Evolutionary conservation across 805 yeast genomes (phyloP).

Genomic region (Saccharomycopsis olivae): DNA sequence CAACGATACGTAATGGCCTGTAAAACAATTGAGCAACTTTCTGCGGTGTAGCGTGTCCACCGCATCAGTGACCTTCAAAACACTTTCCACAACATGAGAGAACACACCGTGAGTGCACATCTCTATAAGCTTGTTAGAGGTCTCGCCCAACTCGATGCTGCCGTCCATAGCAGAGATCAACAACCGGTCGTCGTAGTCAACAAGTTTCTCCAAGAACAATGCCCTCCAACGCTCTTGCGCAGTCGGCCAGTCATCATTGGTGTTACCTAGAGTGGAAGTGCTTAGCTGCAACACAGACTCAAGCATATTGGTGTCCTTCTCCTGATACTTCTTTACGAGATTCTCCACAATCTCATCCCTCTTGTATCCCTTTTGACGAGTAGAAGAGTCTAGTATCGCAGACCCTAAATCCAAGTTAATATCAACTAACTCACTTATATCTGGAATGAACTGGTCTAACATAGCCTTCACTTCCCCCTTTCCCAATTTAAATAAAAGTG

Average conservation of each 20-base stretch:
- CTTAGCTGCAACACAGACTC: conserved; percentile 59
- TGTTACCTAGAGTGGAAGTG: conserved; percentile 68
- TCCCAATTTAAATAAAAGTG: conserved; percentile 53
- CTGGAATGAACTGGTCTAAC: conserved; percentile 56
- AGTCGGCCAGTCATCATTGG: conserved; percentile 85
- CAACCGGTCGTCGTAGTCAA: conserved; percentile 55
- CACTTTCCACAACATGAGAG: conserved; percentile 75
- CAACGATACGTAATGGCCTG: conserved; percentile 45
- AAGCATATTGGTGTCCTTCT: conserved; percentile 23
- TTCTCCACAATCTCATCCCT: conserved; percentile 47
- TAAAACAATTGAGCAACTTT: conserved; percentile 54
- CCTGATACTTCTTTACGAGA: conserved; percentile 33
- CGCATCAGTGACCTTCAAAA: conserved; percentile 37
- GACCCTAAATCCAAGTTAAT: conserved; percentile 64
- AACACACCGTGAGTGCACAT: conserved; percentile 87
- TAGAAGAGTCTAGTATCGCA: conserved; percentile 56
- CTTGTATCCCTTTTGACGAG: conserved; percentile 43
- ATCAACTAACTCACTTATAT: conserved; percentile 47
- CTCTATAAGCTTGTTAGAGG: conserved; percentile 44
- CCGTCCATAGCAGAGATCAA: conserved; percentile 49
- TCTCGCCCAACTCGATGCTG: conserved; percentile 43
- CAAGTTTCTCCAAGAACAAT: conserved; percentile 59
- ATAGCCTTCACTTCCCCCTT: conserved; percentile 52
- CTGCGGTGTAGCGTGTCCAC: conserved; percentile 48
- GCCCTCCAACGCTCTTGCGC: conserved; percentile 80